These are phyloP conservation scores for Cicer pinnatifidum DNA, from an alignment of 306 rosid species.

Conservation along the genomic window DNA sequence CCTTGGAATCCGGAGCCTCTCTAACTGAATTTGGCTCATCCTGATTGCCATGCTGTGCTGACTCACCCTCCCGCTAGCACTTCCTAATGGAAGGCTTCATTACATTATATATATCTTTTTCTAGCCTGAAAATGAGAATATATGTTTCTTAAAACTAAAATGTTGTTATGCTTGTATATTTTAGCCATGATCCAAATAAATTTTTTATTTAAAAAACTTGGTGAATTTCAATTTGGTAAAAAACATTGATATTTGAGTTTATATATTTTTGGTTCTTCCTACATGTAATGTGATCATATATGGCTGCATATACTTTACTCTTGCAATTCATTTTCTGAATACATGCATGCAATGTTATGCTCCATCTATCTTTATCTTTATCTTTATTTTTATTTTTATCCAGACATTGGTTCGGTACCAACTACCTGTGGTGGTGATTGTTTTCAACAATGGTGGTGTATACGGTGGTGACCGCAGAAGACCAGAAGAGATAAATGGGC, in stretches of 20 bases:
- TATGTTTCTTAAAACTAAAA: background rate
- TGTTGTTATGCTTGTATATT: constrained; percentile 17
- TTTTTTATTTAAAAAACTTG: constrained; percentile 2
- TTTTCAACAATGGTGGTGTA: constrained; percentile 87
- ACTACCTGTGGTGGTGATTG: constrained; percentile 84
- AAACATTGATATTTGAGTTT: background rate
- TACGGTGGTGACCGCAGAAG: constrained; percentile 51
- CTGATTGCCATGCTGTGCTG: too few species aligned
- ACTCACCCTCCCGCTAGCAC: too few species aligned
- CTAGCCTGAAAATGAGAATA: background rate
- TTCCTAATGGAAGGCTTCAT: too few species aligned
- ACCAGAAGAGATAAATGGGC: constrained; percentile 77
- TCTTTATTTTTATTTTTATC: constrained; percentile 1
- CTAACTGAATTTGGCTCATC: too few species aligned
- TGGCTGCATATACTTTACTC: constrained; percentile 25
- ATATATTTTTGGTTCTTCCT: background rate
- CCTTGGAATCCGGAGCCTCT: too few species aligned
- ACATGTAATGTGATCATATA: constrained; percentile 16
- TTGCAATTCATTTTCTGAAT: constrained; percentile 28
- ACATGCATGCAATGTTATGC: background rate
- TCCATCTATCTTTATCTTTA: constrained; percentile 11
- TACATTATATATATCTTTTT: background rate
- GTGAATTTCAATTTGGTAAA: background rate
- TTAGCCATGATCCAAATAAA: background rate
- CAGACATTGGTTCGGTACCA: constrained; percentile 97